phyloP scores from a whole-genome alignment of 1,139 yeast species.

The Wickerhamomyces sp. region DNA sequence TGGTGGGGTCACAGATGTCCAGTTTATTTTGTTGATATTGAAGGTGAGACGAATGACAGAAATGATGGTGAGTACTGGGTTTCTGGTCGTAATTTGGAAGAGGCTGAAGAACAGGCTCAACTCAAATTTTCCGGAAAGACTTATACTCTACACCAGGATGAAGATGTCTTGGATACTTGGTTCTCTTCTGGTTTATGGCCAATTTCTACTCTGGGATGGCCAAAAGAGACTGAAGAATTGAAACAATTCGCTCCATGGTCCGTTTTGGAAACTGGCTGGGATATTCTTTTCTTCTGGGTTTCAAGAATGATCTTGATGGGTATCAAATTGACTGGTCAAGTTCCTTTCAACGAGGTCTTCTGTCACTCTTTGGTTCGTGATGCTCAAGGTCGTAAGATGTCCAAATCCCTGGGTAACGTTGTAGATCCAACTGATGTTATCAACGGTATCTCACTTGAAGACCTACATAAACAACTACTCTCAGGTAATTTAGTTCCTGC shows the following conservation, averaged over 20 bases:
- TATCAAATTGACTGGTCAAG: conserved; percentile 79
- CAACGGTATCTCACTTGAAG: conserved; percentile 75
- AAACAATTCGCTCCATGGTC: conserved; percentile 83
- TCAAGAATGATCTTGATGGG: conserved; percentile 94
- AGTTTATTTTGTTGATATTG: conserved; percentile 80
- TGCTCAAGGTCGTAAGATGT: conserved; percentile 99
- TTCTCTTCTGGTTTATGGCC: conserved; percentile 99
- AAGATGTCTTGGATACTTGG: conserved; percentile 98
- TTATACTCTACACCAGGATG: conserved; percentile 86
- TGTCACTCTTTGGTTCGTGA: conserved; percentile 98
- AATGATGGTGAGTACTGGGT: conserved; percentile 81
- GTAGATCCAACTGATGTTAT: conserved; percentile 95
- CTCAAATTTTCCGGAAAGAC: conserved; percentile 64
- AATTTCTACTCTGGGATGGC: conserved; percentile 95
- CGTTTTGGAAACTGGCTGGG: conserved; percentile 98
- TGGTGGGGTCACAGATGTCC: conserved; percentile 99
- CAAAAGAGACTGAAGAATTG: conserved; percentile 70
- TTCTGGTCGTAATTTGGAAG: conserved; percentile 78
- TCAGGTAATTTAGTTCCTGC: conserved; percentile 86
- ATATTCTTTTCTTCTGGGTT: conserved; percentile 98
- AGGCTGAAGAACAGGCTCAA: conserved; percentile 79
- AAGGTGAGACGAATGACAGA: conserved; percentile 50
- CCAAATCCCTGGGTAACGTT: conserved; percentile 95
- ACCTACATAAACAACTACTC: conserved; percentile 70
- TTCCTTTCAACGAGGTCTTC: conserved; percentile 95